A percentile compares a stretch with the other conserved stretches of the same genome.
Conservation (phyloP, 1,284 basidiomycete species). For the Phellopilus nigrolimitatus region DNA sequence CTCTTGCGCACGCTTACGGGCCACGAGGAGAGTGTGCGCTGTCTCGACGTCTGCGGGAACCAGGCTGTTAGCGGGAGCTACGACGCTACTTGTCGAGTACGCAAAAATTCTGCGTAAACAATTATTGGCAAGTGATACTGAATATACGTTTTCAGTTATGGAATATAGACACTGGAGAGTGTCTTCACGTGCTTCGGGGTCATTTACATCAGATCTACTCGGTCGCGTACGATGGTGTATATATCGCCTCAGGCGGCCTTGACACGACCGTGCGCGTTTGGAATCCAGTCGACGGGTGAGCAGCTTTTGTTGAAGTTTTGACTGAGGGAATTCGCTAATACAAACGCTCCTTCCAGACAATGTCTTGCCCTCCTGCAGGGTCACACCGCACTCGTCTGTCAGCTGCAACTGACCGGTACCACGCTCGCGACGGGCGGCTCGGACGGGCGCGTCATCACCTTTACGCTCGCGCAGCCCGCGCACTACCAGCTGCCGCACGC, state of each 20-base stretch:
- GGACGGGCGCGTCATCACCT: constrained; percentile 91
- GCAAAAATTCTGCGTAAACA: constrained; percentile 27
- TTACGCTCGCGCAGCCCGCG: constrained; percentile 59
- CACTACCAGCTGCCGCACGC: neutral
- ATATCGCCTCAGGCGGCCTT: constrained; percentile 84
- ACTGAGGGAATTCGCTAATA: constrained; percentile 5
- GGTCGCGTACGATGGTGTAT: constrained; percentile 86
- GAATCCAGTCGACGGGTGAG: constrained; percentile 77
- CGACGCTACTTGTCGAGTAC: constrained; percentile 76
- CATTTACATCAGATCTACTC: constrained; percentile 93
- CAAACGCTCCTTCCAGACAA: constrained; percentile 40
- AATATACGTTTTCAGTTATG: constrained; percentile 51
- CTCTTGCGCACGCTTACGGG: constrained; percentile 71
- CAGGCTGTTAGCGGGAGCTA: constrained; percentile 86
- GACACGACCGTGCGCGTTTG: constrained; percentile 91
- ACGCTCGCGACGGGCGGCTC: constrained; percentile 88
- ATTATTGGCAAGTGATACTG: constrained; percentile 1
- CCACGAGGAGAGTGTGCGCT: constrained; percentile 81
- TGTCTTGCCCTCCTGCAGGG: constrained; percentile 87
- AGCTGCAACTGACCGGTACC: constrained; percentile 76
- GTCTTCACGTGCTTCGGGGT: constrained; percentile 81
- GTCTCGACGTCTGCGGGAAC: constrained; percentile 83
- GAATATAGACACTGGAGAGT: constrained; percentile 82
- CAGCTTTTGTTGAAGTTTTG: constrained; percentile 3
- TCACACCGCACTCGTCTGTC: constrained; percentile 92